Evolutionary conservation across 192 early-diverging fungal genomes (phyloP), one percentile per base, ranked within the genome.

Genomic region (Coemansia javaensis): DNA sequence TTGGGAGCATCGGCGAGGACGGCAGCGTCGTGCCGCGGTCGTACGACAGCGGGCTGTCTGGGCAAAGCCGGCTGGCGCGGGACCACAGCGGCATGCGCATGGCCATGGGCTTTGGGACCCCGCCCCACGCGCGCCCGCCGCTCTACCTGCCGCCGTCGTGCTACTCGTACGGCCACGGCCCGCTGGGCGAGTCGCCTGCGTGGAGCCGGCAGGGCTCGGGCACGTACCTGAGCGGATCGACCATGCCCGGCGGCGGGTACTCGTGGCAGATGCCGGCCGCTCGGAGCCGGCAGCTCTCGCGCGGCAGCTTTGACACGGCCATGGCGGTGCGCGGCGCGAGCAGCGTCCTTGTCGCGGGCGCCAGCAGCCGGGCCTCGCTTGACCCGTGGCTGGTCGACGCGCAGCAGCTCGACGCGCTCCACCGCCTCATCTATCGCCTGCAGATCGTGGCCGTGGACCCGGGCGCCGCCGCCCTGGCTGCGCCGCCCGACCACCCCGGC

Each of bases 1-100:
- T 73, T 25, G 63, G 60, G 28, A 60, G 69, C 38, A 65, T 73
- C 42, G 69, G 53, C 45, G 69, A 73, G 28, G 69, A 73, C 41
- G 42, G 41, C 34, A 32, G 36, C n/a, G 40, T 42, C 3, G 30
- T 59, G 35, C 47, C 31, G 20, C 15, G 30, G 1, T 15, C 41
- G 16, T 38, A 50, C 8, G 56, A 12, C 3, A 38, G 36, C 15
- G 24, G 25, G 11, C 38, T 28, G 16, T 30, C 38, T 28, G 43
- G 17, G 1, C 11, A 18, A 5, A 39, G 52, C 8, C 47, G 57
- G 7, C 43, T 38, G 2, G 44, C 47, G 20, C 59, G 46, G 27
- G 57, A 60, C 3, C 28, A 53, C 28, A 51, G 47, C 28, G 20
- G 18, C 1, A 7, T 17, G 5, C 35, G 65, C 7, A 15, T 36